phyloP scores from a whole-genome alignment of 106 monocot species.

The Dactylorhiza incarnata region DNA sequence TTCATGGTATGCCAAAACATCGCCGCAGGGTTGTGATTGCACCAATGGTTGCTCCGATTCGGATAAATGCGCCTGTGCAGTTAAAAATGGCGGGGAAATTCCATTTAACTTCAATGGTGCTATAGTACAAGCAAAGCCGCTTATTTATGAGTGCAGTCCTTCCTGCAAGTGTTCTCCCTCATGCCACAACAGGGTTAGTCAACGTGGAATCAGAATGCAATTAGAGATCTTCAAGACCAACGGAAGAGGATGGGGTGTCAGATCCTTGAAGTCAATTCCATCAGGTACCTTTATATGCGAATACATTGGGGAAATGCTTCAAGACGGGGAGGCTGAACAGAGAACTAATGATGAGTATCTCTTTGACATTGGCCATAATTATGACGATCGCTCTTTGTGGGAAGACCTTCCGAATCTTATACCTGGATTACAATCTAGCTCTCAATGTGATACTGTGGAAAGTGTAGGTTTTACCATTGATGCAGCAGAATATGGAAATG shows the following conservation, averaged over 20 bases:
- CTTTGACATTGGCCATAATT: constrained; percentile 80
- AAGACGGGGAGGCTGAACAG: constrained; percentile 60
- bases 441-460: constrained; percentile 17
- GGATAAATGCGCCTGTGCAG: constrained; percentile 62
- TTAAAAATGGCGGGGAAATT: constrained; percentile 86
- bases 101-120: constrained; percentile 86
- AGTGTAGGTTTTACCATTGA: constrained; percentile 73
- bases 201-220: constrained; percentile 57
- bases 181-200: constrained; percentile 83
- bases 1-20: constrained; percentile 23
- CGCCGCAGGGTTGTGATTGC: constrained; percentile 66
- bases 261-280: constrained; percentile 73
- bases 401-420: constrained; percentile 49
- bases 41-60: constrained; percentile 57
- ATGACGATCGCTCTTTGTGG: constrained; percentile 57
- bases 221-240: constrained; percentile 83
- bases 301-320: constrained; percentile 69
- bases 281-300: constrained; percentile 94
- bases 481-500: constrained; percentile 69
- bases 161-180: constrained; percentile 72
- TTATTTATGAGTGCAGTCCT: constrained; percentile 88
- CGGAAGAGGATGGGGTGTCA: constrained; percentile 85
- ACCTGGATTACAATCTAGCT: constrained; percentile 30
- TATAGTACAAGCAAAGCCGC: constrained; percentile 70
- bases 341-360: constrained; percentile 80